phyloP scores from a whole-genome alignment of 495 filamentous ascomycete species.

The Penicillium daleae region DNA sequence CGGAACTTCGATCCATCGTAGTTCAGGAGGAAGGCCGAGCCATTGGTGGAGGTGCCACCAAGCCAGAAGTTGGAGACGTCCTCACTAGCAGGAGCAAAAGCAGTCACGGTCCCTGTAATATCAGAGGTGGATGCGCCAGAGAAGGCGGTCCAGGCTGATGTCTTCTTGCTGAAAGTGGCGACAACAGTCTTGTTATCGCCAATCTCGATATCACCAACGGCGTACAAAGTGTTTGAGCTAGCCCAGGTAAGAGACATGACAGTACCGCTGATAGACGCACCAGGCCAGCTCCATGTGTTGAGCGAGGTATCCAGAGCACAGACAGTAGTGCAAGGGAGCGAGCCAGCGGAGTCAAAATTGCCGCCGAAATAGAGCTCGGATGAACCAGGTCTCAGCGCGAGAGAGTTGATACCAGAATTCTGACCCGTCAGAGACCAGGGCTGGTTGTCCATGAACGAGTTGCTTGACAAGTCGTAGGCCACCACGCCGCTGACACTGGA shows the following conservation, averaged over 20 bases:
- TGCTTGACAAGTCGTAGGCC: slow-evolving; percentile 71
- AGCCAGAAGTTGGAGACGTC: slow-evolving; percentile 78
- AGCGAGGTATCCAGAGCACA: slow-evolving; percentile 72
- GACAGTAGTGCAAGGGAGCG: slow-evolving; percentile 76
- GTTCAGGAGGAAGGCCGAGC: slow-evolving; percentile 75
- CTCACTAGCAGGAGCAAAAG: slow-evolving; percentile 69
- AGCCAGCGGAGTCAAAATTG: slow-evolving; percentile 78
- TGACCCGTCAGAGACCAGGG: slow-evolving; percentile 70
- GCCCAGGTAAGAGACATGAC: slow-evolving; percentile 78
- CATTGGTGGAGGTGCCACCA: slow-evolving; percentile 66
- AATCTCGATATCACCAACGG: slow-evolving; percentile 74
- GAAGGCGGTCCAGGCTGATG: slow-evolving; percentile 65
- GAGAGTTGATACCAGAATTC: slow-evolving; percentile 73
- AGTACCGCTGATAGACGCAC: slow-evolving; percentile 66
- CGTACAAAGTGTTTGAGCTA: slow-evolving; percentile 66
- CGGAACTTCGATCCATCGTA: slow-evolving; percentile 68
- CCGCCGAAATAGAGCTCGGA: slow-evolving; percentile 84
- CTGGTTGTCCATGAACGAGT: slow-evolving; percentile 62
- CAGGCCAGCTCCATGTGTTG: slow-evolving; percentile 78
- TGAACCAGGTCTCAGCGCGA: slow-evolving; percentile 66
- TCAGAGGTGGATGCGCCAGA: slow-evolving; percentile 58
- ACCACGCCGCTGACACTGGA: slow-evolving; percentile 72
- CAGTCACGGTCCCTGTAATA: slow-evolving; percentile 79
- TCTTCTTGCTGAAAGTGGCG: slow-evolving; percentile 71
- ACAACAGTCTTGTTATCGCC: slow-evolving; percentile 66